These are phyloP conservation scores for Pseudonitzschia delicatissima DNA, from an alignment of 108 stramenopile genomes.

Conservation along the genomic window DNA sequence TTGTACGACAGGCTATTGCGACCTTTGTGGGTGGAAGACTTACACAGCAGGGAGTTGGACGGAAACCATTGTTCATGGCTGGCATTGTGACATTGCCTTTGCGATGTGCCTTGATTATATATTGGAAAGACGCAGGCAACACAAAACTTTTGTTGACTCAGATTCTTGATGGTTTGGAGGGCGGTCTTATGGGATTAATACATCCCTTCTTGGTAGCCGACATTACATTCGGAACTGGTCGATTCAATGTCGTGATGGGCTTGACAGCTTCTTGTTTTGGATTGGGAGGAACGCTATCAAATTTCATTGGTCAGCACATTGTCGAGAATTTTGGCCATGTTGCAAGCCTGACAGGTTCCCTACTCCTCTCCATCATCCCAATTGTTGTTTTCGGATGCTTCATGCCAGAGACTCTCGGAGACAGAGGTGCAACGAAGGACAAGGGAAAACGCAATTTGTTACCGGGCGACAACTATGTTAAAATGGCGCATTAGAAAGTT, in stretches of 20 bases:
- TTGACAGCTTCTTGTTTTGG: conserved; percentile 85
- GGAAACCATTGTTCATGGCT: conserved; percentile 77
- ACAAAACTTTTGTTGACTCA: conserved; percentile 74
- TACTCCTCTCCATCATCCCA: conserved; percentile 69
- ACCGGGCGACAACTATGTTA: not conserved
- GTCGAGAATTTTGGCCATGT: conserved; percentile 82
- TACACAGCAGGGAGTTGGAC: conserved; percentile 62
- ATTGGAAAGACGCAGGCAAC: conserved; percentile 80
- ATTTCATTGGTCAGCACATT: conserved; percentile 73
- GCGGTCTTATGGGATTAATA: conserved; percentile 76
- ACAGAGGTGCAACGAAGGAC: conserved; percentile 17
- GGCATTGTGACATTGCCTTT: conserved; percentile 72
- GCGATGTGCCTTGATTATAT: conserved; percentile 80
- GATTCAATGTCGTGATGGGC: conserved; percentile 83
- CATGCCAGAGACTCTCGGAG: conserved; percentile 83
- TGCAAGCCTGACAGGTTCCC: conserved; percentile 65
- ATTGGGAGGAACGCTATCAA: conserved; percentile 76
- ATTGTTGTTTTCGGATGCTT: conserved; percentile 57
- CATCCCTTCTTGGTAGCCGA: conserved; percentile 87
- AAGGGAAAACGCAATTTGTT: not conserved
- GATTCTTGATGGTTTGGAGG: conserved; percentile 82
- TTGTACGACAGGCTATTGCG: conserved; percentile 33
- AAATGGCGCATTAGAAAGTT: conserved; percentile 2
- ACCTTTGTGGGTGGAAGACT: conserved; percentile 60
- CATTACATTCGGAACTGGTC: conserved; percentile 83